Evolutionary conservation across 805 yeast species (phyloP).

Genomic region (Kuraishia floccosa): DNA sequence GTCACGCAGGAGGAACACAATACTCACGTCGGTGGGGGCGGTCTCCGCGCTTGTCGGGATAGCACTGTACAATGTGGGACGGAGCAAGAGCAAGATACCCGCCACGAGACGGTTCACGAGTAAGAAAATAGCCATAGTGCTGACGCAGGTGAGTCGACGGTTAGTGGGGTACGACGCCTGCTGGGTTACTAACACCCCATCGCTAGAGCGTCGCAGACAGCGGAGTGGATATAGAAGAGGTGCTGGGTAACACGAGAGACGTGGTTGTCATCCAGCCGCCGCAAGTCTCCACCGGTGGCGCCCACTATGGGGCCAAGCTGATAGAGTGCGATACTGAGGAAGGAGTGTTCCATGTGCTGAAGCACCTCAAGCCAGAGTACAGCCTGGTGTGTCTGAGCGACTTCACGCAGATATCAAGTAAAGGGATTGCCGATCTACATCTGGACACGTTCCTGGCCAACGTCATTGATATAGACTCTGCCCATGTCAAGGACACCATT

Average conservation of each 20-base stretch:
- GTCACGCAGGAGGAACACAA: too few species aligned
- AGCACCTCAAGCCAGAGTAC: constrained; percentile 25
- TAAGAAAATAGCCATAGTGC: constrained; percentile 2
- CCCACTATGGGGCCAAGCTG: constrained; percentile 16
- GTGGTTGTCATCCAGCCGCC: constrained; percentile 17
- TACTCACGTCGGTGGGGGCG: too few species aligned
- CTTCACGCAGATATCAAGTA: constrained; percentile 4
- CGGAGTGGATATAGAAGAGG: constrained; percentile 4
- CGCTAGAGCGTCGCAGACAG: constrained; percentile 3
- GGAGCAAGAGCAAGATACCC: too few species aligned
- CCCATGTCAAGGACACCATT: neutral
- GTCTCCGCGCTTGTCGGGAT: too few species aligned
- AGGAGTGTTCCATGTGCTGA: constrained; percentile 45
- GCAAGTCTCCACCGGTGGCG: constrained; percentile 7
- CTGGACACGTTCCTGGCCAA: constrained; percentile 13
- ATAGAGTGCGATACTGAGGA: constrained; percentile 33
- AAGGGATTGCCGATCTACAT: constrained; percentile 11
- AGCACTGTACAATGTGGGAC: too few species aligned
- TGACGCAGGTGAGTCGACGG: constrained; percentile 5
- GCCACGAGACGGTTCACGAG: too few species aligned
- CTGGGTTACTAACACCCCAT: constrained; percentile 3
- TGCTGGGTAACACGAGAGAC: constrained; percentile 10
- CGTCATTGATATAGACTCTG: too few species aligned
- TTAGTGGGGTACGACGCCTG: constrained; percentile 7
- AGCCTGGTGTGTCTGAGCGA: constrained; percentile 13